Base-by-base conservation (phyloP, 2,329 filamentous ascomycete species). In the Phialemonium atrogriseum region DNA sequence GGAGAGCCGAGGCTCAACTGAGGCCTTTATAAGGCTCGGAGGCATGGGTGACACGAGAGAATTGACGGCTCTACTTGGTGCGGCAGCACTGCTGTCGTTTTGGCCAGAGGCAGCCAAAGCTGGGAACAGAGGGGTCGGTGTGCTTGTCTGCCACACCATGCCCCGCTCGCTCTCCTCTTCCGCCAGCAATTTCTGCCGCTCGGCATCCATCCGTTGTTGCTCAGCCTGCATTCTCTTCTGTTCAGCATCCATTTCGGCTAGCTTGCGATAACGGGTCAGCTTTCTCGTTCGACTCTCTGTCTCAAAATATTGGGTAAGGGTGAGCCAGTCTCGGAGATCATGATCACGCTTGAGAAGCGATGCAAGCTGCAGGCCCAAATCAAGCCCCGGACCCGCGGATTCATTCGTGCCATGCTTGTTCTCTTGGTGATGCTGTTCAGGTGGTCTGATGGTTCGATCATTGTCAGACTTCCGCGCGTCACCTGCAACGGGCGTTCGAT, bases 321-420 rank as follows among this genome's bases (percentile, higher is more conserved):
- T 34, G 6, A 49, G 40, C 36, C 44, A 49, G 24, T 48, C 45
- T 17, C 34, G 32, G 7, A 49, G 36, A 14, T 48, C 47, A 8
- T 36, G 32, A 10, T 42, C 36, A 6, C 35, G 20, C 12, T 33
- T 33, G 10, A 47, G 17, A 12, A 44, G 26, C 13, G 36, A 38
- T 6, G 35, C 22, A 12, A 48, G 30, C 5, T n/a, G 25, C 28
- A 10, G 27, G 12, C 10, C 13, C 10, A 20, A 20, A n/a, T n/a
- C 13, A 21, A 18, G 13, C n/a, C 21, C 15, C 6, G 17, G 3
- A 20, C 6, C 6, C 7, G 5, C 17, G 18, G 4, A n/a, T 4
- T 19, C 27, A 15, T 23, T 14, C 4, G 18, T 15, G 20, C 38
- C 30, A 9, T 9, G 14, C 5, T 15, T 17, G 17, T 12, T 23